Evolutionary conservation across 1,139 yeast genomes (phyloP), one percentile per base, ranked within the genome.

Genomic region (Nakaseomyces kungkrabaensis): DNA sequence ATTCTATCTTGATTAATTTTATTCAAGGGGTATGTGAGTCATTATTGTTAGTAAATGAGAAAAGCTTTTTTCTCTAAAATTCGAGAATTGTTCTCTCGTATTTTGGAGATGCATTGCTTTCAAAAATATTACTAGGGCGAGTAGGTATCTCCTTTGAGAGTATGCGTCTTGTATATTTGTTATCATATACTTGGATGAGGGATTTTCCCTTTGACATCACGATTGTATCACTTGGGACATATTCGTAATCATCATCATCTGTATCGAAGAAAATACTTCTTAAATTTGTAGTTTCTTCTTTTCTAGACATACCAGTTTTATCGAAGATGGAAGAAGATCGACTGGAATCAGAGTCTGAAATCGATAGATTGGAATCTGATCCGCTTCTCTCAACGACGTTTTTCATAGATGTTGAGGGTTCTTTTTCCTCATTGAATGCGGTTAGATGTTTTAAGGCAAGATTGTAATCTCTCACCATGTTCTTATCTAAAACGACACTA

Each of bases 391-490:
- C 40, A 7, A 17, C 40, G 6, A 37, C 6, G 11, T 7, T 5
- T 13, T 37, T 47, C 22, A 17, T 29, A 29, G 31, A 29, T 25
- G 43, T 29, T 26, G 42, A 37, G 29, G 13, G 42, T 37, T 45
- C 33, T 11, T 27, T 40, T 31, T 46, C 48, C 27, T 31, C 27
- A 5, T 42, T 34, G 34, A 24, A 13, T 9, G 41, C 45, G 37
- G 50, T 50, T 32, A 51, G 53, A 49, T 52, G 56, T 37, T 51
- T 52, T 26, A 61, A 40, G n/a, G 63, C 64, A 17, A 59, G 44
- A 46, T 58, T 59, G 50, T 61, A 61, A 38, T 61, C 66, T 33
- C 59, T 53, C 4, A 61, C 56, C 44, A 61, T 48, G 13, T 53
- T 55, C 33, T 59, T 59, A 50, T 62, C 66, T 33, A 62, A 49